Evolutionary conservation across 352 stramenopile genomes (phyloP), one percentile per base, ranked within the genome.

Genomic region (Blastocystis sp.): DNA sequence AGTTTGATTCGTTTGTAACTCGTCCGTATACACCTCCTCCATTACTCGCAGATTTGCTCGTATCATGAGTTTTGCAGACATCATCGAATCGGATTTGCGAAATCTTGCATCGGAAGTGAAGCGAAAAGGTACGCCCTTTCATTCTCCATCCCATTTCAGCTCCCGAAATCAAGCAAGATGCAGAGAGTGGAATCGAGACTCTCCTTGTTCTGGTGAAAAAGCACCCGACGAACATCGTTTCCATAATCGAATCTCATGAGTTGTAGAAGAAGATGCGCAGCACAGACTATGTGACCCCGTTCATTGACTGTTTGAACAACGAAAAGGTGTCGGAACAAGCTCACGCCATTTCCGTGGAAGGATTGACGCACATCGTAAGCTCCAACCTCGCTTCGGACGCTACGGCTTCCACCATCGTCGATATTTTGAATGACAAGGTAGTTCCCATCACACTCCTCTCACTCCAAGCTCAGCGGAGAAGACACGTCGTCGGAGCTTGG

Each of bases 201-300:
- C 59, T 71, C 11, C 59, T 71, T 71, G 59, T 71, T 0, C 38
- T 71, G 59, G n/a, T 29, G 1, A 71, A 71, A 24, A 71, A 71
- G 32, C 32, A 71, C 36, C 24, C 59, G 4, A 49, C 21, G 14
- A 71, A 71, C 8, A 16, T 29, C 14, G 59, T 71, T 27, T 2
- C 0, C 6, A 44, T 71, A 27, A 29, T 14, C 29, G 59, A 11
- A 46, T 27, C 8, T 8, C 0, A 29, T 71, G 14, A 46, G 8
- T 16, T 71, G 59, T 71, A 71, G 59, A 71, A 71, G 32, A 71
- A 71, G 59, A 71, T 71, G 59, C 29, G 59, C 32, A 71, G 59
- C n/a, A 71, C 59, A 71, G 59, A 71, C 2, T 71, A 71, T 44
- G 59, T 71, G 11, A 71, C 59, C 8, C 59, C 59, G 7, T 71